Conservation (phyloP, 441 rosid species). For the Croton setiger region DNA sequence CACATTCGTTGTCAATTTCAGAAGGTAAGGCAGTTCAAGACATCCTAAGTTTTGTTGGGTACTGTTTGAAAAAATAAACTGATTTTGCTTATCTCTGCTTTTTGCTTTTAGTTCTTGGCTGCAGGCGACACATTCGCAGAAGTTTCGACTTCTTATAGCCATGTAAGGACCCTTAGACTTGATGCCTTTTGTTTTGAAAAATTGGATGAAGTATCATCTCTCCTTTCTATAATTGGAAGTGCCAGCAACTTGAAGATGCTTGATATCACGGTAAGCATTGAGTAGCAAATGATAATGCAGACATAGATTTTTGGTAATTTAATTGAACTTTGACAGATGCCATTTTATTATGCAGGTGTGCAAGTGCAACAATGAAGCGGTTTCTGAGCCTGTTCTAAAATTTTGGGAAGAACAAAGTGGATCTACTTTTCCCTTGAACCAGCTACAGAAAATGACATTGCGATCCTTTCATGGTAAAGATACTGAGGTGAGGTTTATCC, state of each 20-base stretch:
- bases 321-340: not conserved
- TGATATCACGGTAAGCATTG: constrained; percentile 16
- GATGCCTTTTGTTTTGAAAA: constrained; percentile 16
- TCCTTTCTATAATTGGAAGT: constrained; percentile 15
- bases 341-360: constrained; percentile 16
- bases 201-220: constrained; percentile 13
- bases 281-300: not conserved
- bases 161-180: constrained; percentile 11
- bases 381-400: constrained; percentile 8
- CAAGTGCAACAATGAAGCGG: not conserved
- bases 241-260: constrained; percentile 11
- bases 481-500: constrained; percentile 17
- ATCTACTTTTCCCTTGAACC: constrained; percentile 6
- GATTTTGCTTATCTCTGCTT: not conserved
- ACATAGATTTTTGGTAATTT: not conserved
- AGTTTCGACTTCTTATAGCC: constrained; percentile 12
- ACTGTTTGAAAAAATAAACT: not conserved
- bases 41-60: not conserved
- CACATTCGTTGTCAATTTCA: constrained; percentile 18
- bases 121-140: constrained; percentile 14
- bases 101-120: constrained; percentile 17
- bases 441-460: constrained; percentile 13
- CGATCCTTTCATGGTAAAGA: constrained; percentile 14
- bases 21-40: constrained; percentile 8
- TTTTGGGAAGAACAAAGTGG: constrained; percentile 21